Percentiles rank a stretch among this genome's conserved stretches.
Conservation (phyloP, 495 filamentous ascomycete genomes). For the Aspergillus funiculosus region DNA sequence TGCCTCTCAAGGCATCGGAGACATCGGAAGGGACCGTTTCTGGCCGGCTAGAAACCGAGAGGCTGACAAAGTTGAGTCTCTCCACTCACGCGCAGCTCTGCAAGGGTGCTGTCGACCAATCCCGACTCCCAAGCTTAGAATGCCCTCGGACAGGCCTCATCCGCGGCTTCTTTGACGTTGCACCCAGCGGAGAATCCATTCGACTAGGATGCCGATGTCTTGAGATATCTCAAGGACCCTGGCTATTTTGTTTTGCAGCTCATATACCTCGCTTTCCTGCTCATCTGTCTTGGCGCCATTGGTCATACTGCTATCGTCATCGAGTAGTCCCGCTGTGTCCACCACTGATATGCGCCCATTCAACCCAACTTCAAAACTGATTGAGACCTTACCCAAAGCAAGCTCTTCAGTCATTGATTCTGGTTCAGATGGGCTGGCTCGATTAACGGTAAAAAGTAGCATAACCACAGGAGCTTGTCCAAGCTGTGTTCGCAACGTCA, state of each 20-base stretch:
- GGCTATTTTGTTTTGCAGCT: slow-evolving; percentile 36
- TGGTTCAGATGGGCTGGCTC: slow-evolving; percentile 4
- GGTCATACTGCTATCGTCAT: slow-evolving; percentile 15
- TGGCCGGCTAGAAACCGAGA: slow-evolving; percentile 11
- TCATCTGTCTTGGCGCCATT: slow-evolving; percentile 19
- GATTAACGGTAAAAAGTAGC: slow-evolving; percentile 34
- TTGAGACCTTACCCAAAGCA: slow-evolving; percentile 24
- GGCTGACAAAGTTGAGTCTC: slow-evolving; percentile 10
- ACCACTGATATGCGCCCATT: slow-evolving; percentile 53
- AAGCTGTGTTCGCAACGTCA: slow-evolving; percentile 42
- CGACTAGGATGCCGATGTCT: slow-evolving; percentile 55
- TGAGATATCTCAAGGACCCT: slow-evolving; percentile 41
- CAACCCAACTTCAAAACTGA: slow-evolving; percentile 54
- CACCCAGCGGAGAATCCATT: slow-evolving; percentile 37
- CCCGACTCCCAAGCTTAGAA: not conserved
- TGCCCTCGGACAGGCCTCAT: slow-evolving; percentile 4
- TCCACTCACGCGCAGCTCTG: slow-evolving; percentile 19
- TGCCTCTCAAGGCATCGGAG: not conserved
- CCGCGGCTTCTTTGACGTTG: slow-evolving; percentile 24
- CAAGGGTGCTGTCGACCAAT: slow-evolving; percentile 11
- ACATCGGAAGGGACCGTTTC: not conserved
- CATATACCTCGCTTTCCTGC: slow-evolving; percentile 25
- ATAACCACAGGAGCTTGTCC: slow-evolving; percentile 41
- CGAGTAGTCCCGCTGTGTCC: slow-evolving; percentile 30
- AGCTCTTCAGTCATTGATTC: not conserved